These are phyloP conservation scores for Poa pratensis DNA, from an alignment of 176 grass and related monocot species.

Conservation along the genomic window DNA sequence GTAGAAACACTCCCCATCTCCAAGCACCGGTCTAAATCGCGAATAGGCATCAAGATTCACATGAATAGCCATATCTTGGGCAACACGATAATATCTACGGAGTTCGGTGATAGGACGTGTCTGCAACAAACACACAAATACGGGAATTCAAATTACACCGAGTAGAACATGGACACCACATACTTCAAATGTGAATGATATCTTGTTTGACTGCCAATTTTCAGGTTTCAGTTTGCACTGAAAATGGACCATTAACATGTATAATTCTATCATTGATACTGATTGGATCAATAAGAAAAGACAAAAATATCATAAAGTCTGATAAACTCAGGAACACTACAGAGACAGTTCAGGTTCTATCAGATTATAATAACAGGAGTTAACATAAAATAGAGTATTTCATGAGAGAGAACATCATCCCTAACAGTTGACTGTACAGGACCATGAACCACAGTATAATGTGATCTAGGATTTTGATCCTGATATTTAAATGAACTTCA, in stretches of 20 bases:
- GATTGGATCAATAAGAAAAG: not conserved
- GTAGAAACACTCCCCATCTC: constrained; percentile 58
- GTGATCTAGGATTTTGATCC: constrained; percentile 25
- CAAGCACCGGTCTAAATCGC: constrained; percentile 29
- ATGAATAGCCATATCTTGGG: not conserved
- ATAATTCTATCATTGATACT: constrained; percentile 16
- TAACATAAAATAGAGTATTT: too few species aligned
- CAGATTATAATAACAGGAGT: not conserved
- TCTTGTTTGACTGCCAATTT: not conserved
- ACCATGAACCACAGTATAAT: not conserved
- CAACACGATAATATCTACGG: not conserved
- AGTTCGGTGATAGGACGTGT: not conserved
- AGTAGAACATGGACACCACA: constrained; percentile 20
- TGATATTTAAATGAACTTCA: not conserved
- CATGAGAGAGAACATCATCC: too few species aligned
- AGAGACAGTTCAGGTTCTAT: not conserved
- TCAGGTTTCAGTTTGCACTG: constrained; percentile 7
- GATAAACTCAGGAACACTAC: not conserved
- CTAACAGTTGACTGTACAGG: not conserved
- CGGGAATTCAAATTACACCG: constrained; percentile 10
- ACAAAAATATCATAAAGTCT: not conserved
- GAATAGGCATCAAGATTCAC: constrained; percentile 9
- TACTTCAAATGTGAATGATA: constrained; percentile 7
- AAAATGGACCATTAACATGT: constrained; percentile 32
- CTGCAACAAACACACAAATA: constrained; percentile 33